Conservation (phyloP, 495 filamentous ascomycete genomes). For the Daldinia childiae region DNA sequence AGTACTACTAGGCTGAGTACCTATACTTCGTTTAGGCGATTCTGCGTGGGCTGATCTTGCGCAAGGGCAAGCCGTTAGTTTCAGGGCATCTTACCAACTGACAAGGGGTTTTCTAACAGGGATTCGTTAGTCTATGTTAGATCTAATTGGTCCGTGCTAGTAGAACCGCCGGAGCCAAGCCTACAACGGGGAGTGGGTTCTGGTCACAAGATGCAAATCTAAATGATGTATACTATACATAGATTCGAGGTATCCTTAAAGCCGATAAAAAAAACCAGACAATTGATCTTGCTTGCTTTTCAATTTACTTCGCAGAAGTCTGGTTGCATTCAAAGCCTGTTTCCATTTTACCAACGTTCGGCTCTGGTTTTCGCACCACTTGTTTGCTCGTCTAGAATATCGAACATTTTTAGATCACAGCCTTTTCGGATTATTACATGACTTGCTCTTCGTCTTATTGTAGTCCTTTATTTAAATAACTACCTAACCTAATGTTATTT, state of each 20-base stretch:
- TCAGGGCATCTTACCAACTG: conserved; percentile 36
- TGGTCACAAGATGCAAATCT: conserved; percentile 44
- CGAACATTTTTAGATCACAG: not conserved
- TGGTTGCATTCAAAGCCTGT: conserved; percentile 29
- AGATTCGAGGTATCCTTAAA: conserved; percentile 7
- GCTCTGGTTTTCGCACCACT: not conserved
- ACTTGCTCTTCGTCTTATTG: not conserved
- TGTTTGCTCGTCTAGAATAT: not conserved
- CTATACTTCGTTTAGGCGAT: conserved; percentile 31
- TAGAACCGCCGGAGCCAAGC: conserved; percentile 41
- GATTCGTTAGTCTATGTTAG: not conserved
- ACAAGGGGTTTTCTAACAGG: conserved; percentile 30
- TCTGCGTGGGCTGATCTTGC: conserved; percentile 38
- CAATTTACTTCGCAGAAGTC: conserved; percentile 27
- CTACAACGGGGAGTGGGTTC: conserved; percentile 37
- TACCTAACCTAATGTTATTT: no score
- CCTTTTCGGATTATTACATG: not conserved
- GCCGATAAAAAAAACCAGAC: not conserved
- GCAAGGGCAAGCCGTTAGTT: conserved; percentile 39
- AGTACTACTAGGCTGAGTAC: conserved; percentile 25
- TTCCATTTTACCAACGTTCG: conserved; percentile 7
- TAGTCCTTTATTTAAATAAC: not conserved
- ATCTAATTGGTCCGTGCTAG: conserved; percentile 23
- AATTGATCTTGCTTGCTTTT: not conserved
- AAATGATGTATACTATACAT: conserved; percentile 30